These are phyloP conservation scores for Apiotrichum laibachii DNA, from an alignment of 1,284 basidiomycete genomes.

Conservation along the genomic window DNA sequence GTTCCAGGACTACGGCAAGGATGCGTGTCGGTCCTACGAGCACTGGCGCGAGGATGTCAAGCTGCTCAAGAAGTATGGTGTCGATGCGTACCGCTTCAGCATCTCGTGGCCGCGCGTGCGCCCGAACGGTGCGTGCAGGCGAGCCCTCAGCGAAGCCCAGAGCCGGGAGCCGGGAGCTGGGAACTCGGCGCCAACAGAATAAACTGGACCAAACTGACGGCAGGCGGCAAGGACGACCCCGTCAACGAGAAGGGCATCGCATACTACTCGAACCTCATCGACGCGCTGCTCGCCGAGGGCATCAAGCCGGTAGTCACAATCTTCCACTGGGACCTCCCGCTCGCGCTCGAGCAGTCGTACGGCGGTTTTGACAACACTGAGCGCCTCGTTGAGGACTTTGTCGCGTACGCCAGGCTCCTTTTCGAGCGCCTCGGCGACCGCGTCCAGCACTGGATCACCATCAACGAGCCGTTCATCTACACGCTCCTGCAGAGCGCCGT, in stretches of 20 bases:
- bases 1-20: conserved; percentile 54
- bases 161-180: no score
- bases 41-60: conserved; percentile 66
- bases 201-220: conserved; percentile 20
- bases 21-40: conserved; percentile 35
- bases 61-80: conserved; percentile 60
- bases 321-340: conserved; percentile 65
- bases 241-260: conserved; percentile 65
- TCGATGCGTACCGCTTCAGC: conserved; percentile 61
- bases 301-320: conserved; percentile 36
- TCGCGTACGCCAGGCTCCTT: conserved; percentile 63
- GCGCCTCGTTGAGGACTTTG: conserved; percentile 59
- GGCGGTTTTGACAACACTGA: conserved; percentile 58
- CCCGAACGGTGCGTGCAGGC: conserved; percentile 54
- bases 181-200: no score
- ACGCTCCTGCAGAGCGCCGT: conserved; percentile 12
- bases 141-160: no score
- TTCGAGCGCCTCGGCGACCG: conserved; percentile 69
- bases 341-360: conserved; percentile 65
- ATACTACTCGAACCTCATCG: conserved; percentile 59
- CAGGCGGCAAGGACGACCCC: conserved; percentile 60
- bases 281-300: conserved; percentile 60
- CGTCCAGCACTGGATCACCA: conserved; percentile 64
- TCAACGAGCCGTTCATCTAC: conserved; percentile 43
- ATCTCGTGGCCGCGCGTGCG: conserved; percentile 69